These are phyloP conservation scores for Microthlaspi erraticum DNA, from an alignment of 345 rosid species.

Conservation along the genomic window DNA sequence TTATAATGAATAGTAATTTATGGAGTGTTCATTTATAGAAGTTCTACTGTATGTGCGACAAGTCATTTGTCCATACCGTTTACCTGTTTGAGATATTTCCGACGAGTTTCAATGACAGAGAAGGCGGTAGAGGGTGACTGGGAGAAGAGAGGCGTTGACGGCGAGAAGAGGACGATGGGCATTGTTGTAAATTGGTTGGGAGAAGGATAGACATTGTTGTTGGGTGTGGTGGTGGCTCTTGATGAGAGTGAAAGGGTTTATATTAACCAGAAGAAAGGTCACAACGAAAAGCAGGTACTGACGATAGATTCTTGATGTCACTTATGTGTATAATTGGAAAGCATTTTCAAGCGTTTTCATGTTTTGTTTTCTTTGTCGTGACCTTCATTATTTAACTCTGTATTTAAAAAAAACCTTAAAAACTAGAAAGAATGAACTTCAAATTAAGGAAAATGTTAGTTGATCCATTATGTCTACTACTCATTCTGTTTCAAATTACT, in stretches of 20 bases:
- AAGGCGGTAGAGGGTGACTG: constrained; percentile 42
- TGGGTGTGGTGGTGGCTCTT: constrained; percentile 20
- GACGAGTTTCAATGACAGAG: constrained; percentile 35
- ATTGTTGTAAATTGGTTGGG: constrained; percentile 52
- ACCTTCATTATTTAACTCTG: background rate
- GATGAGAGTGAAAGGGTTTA: constrained; percentile 24
- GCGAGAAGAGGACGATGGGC: constrained; percentile 42
- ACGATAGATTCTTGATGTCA: constrained; percentile 30
- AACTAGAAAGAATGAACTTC: too few species aligned
- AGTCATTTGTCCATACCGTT: too few species aligned
- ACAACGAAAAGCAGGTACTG: constrained; percentile 11
- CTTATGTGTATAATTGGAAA: background rate
- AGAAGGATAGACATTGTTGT: constrained; percentile 42
- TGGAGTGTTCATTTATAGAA: too few species aligned
- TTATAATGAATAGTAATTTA: too few species aligned
- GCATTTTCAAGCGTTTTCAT: constrained; percentile 8
- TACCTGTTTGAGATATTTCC: constrained; percentile 33
- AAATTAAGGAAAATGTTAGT: too few species aligned
- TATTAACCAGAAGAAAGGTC: constrained; percentile 18
- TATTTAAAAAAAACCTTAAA: background rate
- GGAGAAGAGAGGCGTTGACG: constrained; percentile 35
- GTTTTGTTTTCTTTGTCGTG: background rate
- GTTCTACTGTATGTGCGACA: too few species aligned
- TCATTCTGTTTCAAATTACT: too few species aligned
- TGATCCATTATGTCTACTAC: too few species aligned